Evolutionary conservation across 2,329 filamentous ascomycete species (phyloP).

Genomic region (Didymella pinodella): DNA sequence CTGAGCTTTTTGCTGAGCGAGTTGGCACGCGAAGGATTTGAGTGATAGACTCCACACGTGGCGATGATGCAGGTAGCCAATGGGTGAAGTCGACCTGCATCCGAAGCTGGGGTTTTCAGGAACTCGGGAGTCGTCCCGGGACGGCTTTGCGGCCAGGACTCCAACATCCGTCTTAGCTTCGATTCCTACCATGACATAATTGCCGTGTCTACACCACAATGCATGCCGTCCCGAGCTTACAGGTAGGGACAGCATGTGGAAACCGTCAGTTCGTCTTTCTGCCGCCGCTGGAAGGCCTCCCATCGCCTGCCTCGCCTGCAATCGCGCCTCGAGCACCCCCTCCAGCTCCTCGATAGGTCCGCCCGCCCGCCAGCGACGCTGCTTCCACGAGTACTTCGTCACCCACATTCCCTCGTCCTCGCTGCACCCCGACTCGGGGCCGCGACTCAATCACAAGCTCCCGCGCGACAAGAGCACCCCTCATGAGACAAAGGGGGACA

Average conservation of each 20-base stretch:
- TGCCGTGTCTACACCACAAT: conserved; percentile 40
- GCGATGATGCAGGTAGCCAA: not conserved
- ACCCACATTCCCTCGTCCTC: conserved; percentile 94
- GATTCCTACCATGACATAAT: conserved; percentile 42
- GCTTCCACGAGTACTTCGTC: conserved; percentile 96
- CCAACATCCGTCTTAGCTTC: conserved; percentile 16
- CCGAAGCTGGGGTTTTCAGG: conserved; percentile 24
- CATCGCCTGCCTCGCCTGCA: conserved; percentile 27
- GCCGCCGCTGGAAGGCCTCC: conserved; percentile 38
- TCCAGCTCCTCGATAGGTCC: conserved; percentile 21
- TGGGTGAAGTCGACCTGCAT: conserved; percentile 6
- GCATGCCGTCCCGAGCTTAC: conserved; percentile 36
- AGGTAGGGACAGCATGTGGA: conserved; percentile 50
- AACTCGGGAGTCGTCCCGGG: conserved; percentile 32
- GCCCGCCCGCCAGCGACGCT: conserved; percentile 42
- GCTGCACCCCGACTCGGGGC: conserved; percentile 82
- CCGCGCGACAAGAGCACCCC: conserved; percentile 85
- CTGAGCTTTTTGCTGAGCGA: not conserved
- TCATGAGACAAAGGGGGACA: conserved; percentile 62
- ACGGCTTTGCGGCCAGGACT: conserved; percentile 9
- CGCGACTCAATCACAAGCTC: conserved; percentile 78
- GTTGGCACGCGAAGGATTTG: not conserved
- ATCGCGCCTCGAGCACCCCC: conserved; percentile 12
- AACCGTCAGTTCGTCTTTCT: conserved; percentile 39
- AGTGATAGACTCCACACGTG: not conserved